These are phyloP conservation scores for Trifolium repens DNA, from an alignment of 306 rosid genomes.

Conservation along the genomic window DNA sequence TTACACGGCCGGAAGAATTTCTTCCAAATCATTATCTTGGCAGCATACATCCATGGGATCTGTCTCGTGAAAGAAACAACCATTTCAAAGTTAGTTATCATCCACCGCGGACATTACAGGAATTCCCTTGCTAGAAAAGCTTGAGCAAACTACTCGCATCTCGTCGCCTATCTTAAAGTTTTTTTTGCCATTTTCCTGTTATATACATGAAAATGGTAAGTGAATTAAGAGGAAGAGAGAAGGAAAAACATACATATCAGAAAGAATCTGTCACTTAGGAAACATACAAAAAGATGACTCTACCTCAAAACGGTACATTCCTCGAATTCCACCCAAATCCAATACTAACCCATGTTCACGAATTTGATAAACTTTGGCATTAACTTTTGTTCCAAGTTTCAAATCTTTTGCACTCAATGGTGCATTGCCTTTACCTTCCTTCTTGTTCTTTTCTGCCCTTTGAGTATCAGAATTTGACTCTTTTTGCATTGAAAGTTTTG, in stretches of 20 bases:
- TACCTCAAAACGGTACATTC: slow-evolving; percentile 92
- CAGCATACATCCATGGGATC: neutral
- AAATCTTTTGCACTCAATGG: slow-evolving; percentile 49
- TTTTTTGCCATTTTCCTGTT: slow-evolving; percentile 57
- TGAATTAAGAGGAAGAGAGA: slow-evolving; percentile 25
- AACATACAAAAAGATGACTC: neutral
- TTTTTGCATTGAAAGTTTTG: slow-evolving; percentile 46
- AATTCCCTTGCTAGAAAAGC: slow-evolving; percentile 79
- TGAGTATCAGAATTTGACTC: slow-evolving; percentile 37
- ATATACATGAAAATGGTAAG: slow-evolving; percentile 34
- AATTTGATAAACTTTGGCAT: slow-evolving; percentile 76
- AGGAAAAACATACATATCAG: slow-evolving; percentile 2
- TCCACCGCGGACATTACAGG: slow-evolving; percentile 69
- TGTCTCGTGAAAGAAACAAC: slow-evolving; percentile 24
- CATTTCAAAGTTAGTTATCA: slow-evolving; percentile 46
- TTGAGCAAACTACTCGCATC: slow-evolving; percentile 68
- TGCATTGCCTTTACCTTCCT: slow-evolving; percentile 45
- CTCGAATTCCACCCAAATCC: slow-evolving; percentile 83
- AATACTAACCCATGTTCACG: slow-evolving; percentile 85
- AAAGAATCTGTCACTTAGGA: neutral
- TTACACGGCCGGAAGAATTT: slow-evolving; percentile 18
- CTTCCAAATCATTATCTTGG: slow-evolving; percentile 33
- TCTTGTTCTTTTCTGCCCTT: slow-evolving; percentile 30
- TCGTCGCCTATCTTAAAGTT: slow-evolving; percentile 63
- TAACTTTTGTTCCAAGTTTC: slow-evolving; percentile 72